These are phyloP conservation scores for Gossypium arboreum DNA, from an alignment of 345 rosid species.

Conservation along the genomic window DNA sequence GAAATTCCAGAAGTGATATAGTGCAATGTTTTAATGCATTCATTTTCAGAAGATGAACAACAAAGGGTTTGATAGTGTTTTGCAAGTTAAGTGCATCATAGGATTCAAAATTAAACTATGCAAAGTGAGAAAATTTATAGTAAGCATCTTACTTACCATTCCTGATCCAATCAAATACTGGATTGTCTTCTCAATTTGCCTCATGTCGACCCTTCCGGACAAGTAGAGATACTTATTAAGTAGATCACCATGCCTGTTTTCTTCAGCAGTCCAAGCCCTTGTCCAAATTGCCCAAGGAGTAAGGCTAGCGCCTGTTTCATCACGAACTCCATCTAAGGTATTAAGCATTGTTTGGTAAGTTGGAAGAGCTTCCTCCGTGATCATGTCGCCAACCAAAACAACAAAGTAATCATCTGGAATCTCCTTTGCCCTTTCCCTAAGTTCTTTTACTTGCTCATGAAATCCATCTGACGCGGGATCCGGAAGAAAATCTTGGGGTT, in stretches of 20 bases:
- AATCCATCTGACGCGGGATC: constrained; percentile 82
- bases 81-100: background rate
- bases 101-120: background rate
- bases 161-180: constrained; percentile 71
- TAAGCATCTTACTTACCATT: constrained; percentile 62
- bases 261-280: constrained; percentile 76
- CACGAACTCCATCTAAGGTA: constrained; percentile 46
- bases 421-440: constrained; percentile 75
- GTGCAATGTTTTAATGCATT: background rate
- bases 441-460: constrained; percentile 72
- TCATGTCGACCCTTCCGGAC: constrained; percentile 66
- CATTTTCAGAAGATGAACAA: background rate
- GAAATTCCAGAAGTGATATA: background rate
- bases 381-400: constrained; percentile 54
- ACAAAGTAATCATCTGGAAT: constrained; percentile 83
- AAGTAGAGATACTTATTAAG: constrained; percentile 71
- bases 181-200: constrained; percentile 65
- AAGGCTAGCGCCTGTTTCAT: constrained; percentile 64
- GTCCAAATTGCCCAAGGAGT: constrained; percentile 75
- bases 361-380: constrained; percentile 60
- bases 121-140: background rate
- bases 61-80: background rate
- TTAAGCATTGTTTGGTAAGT: constrained; percentile 53
- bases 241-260: constrained; percentile 73
- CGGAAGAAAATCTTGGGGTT: constrained; percentile 86